phyloP scores from a whole-genome alignment of 495 filamentous ascomycete genomes.

The Penicillium malachiteum region DNA sequence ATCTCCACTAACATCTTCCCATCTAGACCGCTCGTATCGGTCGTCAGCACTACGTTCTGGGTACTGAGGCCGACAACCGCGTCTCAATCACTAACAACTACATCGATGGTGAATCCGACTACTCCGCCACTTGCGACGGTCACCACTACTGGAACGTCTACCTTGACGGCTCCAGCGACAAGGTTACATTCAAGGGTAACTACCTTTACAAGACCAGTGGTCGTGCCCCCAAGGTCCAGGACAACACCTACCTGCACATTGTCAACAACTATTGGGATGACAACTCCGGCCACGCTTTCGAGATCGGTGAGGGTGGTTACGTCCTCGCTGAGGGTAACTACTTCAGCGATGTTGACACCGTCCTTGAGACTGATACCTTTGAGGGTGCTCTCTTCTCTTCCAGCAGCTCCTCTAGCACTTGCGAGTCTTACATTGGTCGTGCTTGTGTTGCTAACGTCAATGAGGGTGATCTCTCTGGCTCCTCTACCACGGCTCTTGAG shows the following conservation, averaged over 20 bases:
- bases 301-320: constrained; percentile 18
- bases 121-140: constrained; percentile 52
- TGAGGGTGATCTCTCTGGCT: neutral
- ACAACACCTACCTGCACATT: constrained; percentile 45
- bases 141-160: constrained; percentile 57
- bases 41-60: constrained; percentile 32
- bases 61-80: constrained; percentile 19
- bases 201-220: constrained; percentile 53
- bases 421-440: constrained; percentile 2
- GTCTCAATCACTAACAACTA: constrained; percentile 44
- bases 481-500: constrained; percentile 6
- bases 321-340: constrained; percentile 9
- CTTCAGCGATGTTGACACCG: constrained; percentile 3
- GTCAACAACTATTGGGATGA: constrained; percentile 40
- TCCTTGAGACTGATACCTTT: neutral
- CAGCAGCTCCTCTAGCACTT: neutral
- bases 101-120: constrained; percentile 49
- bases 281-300: constrained; percentile 37
- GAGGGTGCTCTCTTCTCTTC: constrained; percentile 1
- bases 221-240: constrained; percentile 51
- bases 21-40: constrained; percentile 24
- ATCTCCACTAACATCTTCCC: too few species aligned
- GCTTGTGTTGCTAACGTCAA: constrained; percentile 9
- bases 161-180: constrained; percentile 27
- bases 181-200: constrained; percentile 36